Evolutionary conservation across 202 grass and related monocot species (phyloP).

Genomic region (Brachypodium distachyon): DNA sequence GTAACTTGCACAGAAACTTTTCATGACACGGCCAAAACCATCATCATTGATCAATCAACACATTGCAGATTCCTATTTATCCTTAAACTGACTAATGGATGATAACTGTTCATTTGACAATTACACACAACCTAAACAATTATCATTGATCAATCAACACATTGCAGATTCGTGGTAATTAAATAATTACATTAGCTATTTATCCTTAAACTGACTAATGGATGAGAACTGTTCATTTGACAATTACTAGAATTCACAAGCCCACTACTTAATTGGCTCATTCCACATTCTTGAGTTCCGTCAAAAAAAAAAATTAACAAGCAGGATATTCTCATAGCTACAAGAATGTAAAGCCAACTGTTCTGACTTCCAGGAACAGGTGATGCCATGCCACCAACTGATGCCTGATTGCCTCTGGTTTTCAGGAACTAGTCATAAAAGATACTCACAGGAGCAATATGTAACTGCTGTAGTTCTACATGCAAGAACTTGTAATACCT

Average conservation of each 20-base stretch:
- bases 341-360: not conserved
- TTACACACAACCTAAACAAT: not conserved
- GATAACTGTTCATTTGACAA: not conserved
- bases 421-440: not conserved
- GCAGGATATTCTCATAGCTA: not conserved
- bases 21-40: not conserved
- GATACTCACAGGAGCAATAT: not conserved
- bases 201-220: not conserved
- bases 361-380: not conserved
- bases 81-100: not conserved
- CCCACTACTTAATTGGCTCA: not conserved
- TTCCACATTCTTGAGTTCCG: not conserved
- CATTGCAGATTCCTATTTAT: not conserved
- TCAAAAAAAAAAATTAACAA: not conserved
- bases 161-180: not conserved
- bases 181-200: not conserved
- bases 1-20: not conserved
- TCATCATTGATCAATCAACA: not conserved
- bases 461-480: not conserved
- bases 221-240: not conserved
- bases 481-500: not conserved
- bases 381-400: not conserved
- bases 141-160: not conserved
- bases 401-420: not conserved
- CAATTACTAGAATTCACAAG: not conserved